These are phyloP conservation scores for Gyromitra esculenta DNA, from an alignment of 2,329 filamentous ascomycete genomes.

Conservation along the genomic window DNA sequence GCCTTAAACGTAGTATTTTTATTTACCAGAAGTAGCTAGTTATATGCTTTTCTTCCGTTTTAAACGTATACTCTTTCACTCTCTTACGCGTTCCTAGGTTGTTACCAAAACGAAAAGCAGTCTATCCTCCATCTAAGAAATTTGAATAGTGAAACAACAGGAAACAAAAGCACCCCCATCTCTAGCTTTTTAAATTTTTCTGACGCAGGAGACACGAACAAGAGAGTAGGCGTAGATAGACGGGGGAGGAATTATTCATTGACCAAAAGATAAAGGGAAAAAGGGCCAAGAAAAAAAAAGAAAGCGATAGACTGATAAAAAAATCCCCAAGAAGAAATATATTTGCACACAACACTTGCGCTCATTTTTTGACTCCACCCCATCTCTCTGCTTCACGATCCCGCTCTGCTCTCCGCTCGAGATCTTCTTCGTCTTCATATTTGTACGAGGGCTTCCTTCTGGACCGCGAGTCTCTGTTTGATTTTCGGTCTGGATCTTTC, in stretches of 20 bases:
- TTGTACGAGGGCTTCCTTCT: slow-evolving; percentile 56
- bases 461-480: slow-evolving; percentile 55
- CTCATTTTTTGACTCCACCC: slow-evolving; percentile 51
- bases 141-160: slow-evolving; percentile 3
- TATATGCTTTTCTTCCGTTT: background rate
- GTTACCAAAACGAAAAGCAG: slow-evolving; percentile 26
- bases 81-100: slow-evolving; percentile 6
- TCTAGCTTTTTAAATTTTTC: slow-evolving; percentile 6
- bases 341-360: slow-evolving; percentile 25
- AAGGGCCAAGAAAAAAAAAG: slow-evolving; percentile 1
- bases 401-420: slow-evolving; percentile 57
- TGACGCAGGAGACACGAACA: background rate
- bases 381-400: slow-evolving; percentile 58
- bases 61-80: slow-evolving; percentile 17
- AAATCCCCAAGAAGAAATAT: slow-evolving; percentile 50
- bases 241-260: slow-evolving; percentile 33
- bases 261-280: slow-evolving; percentile 37
- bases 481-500: slow-evolving; percentile 52
- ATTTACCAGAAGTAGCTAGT: slow-evolving; percentile 43
- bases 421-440: slow-evolving; percentile 58
- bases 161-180: slow-evolving; percentile 3
- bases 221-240: slow-evolving; percentile 18
- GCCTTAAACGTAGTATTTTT: slow-evolving; percentile 40
- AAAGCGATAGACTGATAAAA: slow-evolving; percentile 35
- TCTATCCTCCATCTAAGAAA: slow-evolving; percentile 46